A percentile compares a stretch with the other conserved stretches of the same genome.
These are phyloP conservation scores for Lobulomyces angularis DNA, from an alignment of 192 early-diverging fungal species.

Conservation along the genomic window DNA sequence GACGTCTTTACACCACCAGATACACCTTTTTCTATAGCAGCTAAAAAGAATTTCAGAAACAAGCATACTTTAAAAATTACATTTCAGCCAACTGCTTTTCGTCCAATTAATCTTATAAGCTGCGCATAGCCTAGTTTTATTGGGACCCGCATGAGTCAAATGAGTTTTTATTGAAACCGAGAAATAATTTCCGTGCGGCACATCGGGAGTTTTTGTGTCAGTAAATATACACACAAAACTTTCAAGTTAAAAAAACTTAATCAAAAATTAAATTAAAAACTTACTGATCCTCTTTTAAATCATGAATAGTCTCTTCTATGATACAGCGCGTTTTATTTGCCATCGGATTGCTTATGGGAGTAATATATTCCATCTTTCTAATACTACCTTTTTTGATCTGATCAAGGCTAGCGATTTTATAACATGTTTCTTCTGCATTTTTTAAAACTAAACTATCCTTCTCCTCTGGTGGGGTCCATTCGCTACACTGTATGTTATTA, in stretches of 20 bases:
- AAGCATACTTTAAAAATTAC: too few species aligned
- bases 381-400: too few species aligned
- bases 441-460: too few species aligned
- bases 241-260: too few species aligned
- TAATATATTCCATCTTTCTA: slow-evolving; percentile 10
- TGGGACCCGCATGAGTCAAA: slow-evolving; percentile 1
- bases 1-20: too few species aligned
- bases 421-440: too few species aligned
- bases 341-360: slow-evolving; percentile 10
- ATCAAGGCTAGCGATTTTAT: too few species aligned
- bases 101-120: slow-evolving; percentile 8
- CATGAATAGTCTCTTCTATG: slow-evolving; percentile 4
- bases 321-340: slow-evolving; percentile 11
- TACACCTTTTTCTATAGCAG: too few species aligned
- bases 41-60: too few species aligned
- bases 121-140: slow-evolving; percentile 3
- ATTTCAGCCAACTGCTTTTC: slow-evolving; percentile 12
- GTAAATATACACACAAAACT: slow-evolving; percentile 4
- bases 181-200: slow-evolving; percentile 7
- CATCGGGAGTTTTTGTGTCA: slow-evolving; percentile 8
- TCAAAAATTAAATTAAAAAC: too few species aligned
- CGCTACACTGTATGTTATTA: too few species aligned
- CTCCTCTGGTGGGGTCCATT: too few species aligned
- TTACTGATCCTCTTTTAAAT: background rate
- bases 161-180: slow-evolving; percentile 4